Conservation (phyloP, 805 yeast species). For the Teunomyces cretensis region DNA sequence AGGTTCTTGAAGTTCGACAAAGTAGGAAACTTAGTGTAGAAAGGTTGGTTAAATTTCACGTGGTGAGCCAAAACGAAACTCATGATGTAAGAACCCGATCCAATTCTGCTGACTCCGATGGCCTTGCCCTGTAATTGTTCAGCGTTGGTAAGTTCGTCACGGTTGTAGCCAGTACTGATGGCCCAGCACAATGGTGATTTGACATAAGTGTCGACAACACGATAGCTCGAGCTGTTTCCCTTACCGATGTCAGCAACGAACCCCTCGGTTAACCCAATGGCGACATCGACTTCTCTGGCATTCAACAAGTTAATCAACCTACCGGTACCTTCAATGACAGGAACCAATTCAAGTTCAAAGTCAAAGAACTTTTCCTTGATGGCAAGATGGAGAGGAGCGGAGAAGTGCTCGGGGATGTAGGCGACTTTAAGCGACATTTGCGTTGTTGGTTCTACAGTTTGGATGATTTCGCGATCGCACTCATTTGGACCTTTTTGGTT, state of each 20-base stretch:
- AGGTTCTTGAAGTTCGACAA: constrained; percentile 70
- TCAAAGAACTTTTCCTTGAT: constrained; percentile 54
- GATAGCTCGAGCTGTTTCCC: constrained; percentile 57
- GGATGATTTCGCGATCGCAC: background rate
- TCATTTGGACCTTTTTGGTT: background rate
- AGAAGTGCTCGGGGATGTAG: constrained; percentile 87
- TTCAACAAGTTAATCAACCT: constrained; percentile 74
- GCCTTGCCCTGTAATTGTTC: constrained; percentile 57
- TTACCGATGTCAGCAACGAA: constrained; percentile 80
- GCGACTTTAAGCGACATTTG: constrained; percentile 55
- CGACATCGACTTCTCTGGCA: constrained; percentile 65
- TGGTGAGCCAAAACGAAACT: constrained; percentile 76
- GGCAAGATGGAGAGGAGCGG: constrained; percentile 83
- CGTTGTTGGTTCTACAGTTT: background rate
- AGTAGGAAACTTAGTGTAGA: constrained; percentile 53
- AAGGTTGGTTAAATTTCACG: constrained; percentile 51
- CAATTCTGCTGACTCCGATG: constrained; percentile 84
- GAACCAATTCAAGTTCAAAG: constrained; percentile 58
- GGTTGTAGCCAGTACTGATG: constrained; percentile 67
- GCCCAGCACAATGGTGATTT: constrained; percentile 90
- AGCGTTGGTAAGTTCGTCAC: constrained; percentile 53
- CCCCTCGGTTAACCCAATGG: constrained; percentile 89
- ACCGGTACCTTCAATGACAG: constrained; percentile 86
- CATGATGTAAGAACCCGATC: constrained; percentile 92
- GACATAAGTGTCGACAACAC: constrained; percentile 79